A percentile compares a stretch with the other conserved stretches of the same genome.
These are phyloP conservation scores for Asclepias syriaca DNA, from an alignment of 257 asterid species.

Conservation along the genomic window DNA sequence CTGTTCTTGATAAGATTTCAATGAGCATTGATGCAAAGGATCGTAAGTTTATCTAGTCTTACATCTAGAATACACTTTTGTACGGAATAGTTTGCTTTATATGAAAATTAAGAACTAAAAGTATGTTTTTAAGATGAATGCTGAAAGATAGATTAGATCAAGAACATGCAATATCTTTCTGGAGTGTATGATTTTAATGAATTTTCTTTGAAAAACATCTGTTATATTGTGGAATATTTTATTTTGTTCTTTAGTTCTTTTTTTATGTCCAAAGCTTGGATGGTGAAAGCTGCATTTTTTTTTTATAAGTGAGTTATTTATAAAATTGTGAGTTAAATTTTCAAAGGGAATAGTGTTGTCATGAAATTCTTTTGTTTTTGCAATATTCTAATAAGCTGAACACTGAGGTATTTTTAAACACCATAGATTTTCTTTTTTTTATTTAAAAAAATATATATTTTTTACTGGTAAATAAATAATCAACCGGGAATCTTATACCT, in stretches of 20 bases:
- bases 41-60: constrained; percentile 50
- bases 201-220: not conserved
- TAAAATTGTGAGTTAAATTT: not conserved
- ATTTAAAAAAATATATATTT: not conserved
- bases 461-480: not conserved
- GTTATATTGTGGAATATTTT: not conserved
- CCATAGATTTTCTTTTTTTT: too few relatives aligned
- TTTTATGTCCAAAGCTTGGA: not conserved
- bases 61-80: not conserved
- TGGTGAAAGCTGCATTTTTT: not conserved
- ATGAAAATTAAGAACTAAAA: too few relatives aligned
- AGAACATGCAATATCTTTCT: not conserved
- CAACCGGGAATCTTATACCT: not conserved
- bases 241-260: not conserved
- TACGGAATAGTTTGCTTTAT: too few relatives aligned
- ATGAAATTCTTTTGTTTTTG: not conserved
- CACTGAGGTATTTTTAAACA: not conserved
- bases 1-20: constrained; percentile 84
- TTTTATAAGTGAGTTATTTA: not conserved
- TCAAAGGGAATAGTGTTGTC: not conserved
- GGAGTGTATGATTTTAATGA: not conserved
- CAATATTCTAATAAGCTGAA: not conserved
- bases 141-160: too few relatives aligned
- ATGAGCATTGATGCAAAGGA: constrained; percentile 75
- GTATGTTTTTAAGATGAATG: too few relatives aligned